phyloP scores from a whole-genome alignment of 1,139 yeast species.

The Hansenula lynferdii region DNA sequence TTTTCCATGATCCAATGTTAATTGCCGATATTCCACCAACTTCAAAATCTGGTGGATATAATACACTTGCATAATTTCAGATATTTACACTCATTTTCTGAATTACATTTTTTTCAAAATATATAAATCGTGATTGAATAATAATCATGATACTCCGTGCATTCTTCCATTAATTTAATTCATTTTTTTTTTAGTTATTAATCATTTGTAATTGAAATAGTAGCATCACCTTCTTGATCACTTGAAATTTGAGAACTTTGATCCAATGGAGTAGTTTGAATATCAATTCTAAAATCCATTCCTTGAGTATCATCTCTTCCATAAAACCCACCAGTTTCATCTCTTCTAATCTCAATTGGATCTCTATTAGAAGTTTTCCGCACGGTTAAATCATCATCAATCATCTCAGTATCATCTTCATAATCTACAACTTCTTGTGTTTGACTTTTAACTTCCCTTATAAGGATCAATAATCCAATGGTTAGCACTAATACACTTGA shows the following conservation, averaged over 20 bases:
- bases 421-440: conserved; percentile 1
- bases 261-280: background rate
- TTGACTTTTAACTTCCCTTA: conserved; percentile 9
- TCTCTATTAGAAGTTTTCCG: background rate
- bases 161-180: too few relatives aligned
- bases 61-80: background rate
- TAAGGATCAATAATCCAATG: conserved; percentile 11
- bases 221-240: background rate
- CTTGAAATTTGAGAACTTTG: background rate
- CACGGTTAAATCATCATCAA: conserved; percentile 1
- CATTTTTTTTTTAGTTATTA: background rate
- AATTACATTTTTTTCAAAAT: too few relatives aligned
- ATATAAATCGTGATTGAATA: too few relatives aligned
- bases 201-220: background rate
- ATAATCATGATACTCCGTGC: too few relatives aligned
- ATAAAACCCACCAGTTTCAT: background rate
- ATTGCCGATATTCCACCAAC: conserved; percentile 34
- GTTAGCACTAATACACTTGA: conserved; percentile 10
- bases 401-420: conserved; percentile 1
- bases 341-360: background rate
- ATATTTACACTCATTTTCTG: background rate
- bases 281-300: conserved; percentile 3
- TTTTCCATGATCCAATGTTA: conserved; percentile 35
- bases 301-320: conserved; percentile 3
- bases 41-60: conserved; percentile 1